phyloP scores from a whole-genome alignment of 352 stramenopile genomes.

The Blastocystis sp. region DNA sequence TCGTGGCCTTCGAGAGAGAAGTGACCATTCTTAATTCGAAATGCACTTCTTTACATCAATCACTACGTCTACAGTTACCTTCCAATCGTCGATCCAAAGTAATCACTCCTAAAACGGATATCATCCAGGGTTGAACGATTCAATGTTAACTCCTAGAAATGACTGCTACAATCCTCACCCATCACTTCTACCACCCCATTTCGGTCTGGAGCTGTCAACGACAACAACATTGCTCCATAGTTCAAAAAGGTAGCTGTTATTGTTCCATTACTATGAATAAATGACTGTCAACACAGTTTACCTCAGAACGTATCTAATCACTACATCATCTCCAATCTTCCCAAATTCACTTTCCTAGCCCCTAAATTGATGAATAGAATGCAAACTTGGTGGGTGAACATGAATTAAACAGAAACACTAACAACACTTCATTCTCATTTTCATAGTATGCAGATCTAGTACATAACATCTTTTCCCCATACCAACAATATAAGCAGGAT shows the following conservation, averaged over 20 bases:
- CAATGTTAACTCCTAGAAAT: constrained; percentile 36
- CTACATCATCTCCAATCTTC: background rate
- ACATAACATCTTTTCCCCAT: no score
- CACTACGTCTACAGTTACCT: background rate
- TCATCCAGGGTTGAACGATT: constrained; percentile 52
- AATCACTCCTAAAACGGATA: constrained; percentile 54
- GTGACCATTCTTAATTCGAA: constrained; percentile 54
- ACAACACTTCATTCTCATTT: no score
- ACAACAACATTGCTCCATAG: constrained; percentile 62
- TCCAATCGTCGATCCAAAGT: constrained; percentile 65
- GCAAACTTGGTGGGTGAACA: background rate
- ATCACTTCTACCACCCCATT: constrained; percentile 29
- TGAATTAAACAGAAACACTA: background rate
- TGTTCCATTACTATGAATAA: constrained; percentile 41
- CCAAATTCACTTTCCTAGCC: background rate
- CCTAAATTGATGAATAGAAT: background rate
- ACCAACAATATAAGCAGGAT: no score
- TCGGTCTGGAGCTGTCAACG: constrained; percentile 28
- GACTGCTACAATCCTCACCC: background rate
- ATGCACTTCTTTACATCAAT: constrained; percentile 25
- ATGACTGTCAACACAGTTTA: background rate
- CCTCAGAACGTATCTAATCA: constrained; percentile 10
- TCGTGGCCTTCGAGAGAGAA: background rate
- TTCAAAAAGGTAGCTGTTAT: constrained; percentile 57
- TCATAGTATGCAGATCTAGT: no score